Conservation (phyloP, 2,329 filamentous ascomycete species). For the Phyllosticta paracitricarpa region DNA sequence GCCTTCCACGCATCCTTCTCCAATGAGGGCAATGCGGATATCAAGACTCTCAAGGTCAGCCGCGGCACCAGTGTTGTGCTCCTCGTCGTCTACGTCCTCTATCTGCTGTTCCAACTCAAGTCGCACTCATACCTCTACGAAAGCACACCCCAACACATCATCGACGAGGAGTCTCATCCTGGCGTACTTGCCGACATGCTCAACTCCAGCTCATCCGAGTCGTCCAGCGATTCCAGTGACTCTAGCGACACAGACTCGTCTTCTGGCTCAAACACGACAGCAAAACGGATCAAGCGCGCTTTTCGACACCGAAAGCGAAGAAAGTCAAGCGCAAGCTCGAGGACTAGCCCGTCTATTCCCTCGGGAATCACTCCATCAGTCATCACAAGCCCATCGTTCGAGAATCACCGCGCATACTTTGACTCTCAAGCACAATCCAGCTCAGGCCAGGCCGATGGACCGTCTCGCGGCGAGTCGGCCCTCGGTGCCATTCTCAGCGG, state of each 20-base stretch:
- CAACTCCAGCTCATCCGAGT: conserved; percentile 54
- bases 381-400: conserved; percentile 35
- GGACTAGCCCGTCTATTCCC: conserved; percentile 52
- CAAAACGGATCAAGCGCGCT: conserved; percentile 64
- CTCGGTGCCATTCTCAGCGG: conserved; percentile 37
- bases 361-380: conserved; percentile 30
- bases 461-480: conserved; percentile 26
- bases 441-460: conserved; percentile 11
- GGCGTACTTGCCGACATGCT: conserved; percentile 76
- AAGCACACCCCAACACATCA: conserved; percentile 83
- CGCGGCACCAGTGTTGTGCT: conserved; percentile 82
- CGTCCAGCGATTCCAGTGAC: conserved; percentile 36
- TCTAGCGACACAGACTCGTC: conserved; percentile 56
- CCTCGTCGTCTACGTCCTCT: conserved; percentile 70
- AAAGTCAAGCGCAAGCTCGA: conserved; percentile 65
- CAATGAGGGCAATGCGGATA: conserved; percentile 52
- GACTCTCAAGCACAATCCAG: conserved; percentile 17
- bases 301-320: conserved; percentile 61
- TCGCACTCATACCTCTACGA: conserved; percentile 88
- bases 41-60: conserved; percentile 69
- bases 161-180: conserved; percentile 82
- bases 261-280: conserved; percentile 59
- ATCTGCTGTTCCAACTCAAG: conserved; percentile 83
- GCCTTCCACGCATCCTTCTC: conserved; percentile 86
- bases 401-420: conserved; percentile 30